These are phyloP conservation scores for Xylaria scruposa DNA, from an alignment of 495 filamentous ascomycete genomes.

Conservation along the genomic window DNA sequence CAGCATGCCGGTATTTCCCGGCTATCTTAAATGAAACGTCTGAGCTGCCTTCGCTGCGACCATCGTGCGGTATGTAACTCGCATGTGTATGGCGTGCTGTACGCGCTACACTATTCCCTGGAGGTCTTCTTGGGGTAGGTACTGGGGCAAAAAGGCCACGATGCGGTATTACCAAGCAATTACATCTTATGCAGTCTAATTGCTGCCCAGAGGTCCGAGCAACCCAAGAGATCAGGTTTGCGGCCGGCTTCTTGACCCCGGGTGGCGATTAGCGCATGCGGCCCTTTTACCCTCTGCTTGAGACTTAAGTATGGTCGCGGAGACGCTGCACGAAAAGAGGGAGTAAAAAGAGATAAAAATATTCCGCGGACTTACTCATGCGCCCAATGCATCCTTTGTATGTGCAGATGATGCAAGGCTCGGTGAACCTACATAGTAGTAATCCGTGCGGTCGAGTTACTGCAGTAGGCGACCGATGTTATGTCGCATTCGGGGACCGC, in stretches of 20 bases:
- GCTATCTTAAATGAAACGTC: constrained; percentile 22
- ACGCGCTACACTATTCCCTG: not conserved
- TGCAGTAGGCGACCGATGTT: not conserved
- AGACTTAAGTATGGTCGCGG: not conserved
- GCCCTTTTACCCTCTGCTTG: not conserved
- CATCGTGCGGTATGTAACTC: constrained; percentile 16
- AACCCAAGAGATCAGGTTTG: constrained; percentile 10
- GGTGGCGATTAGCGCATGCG: constrained; percentile 3
- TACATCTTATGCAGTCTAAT: constrained; percentile 18
- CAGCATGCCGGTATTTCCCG: constrained; percentile 15
- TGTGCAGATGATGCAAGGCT: not conserved
- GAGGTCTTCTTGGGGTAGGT: constrained; percentile 12
- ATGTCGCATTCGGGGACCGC: constrained; percentile 24
- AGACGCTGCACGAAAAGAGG: not conserved
- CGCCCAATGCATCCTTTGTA: not conserved
- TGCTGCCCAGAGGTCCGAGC: constrained; percentile 20
- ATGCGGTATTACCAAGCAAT: constrained; percentile 21
- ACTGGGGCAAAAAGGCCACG: constrained; percentile 3
- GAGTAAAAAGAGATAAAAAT: not conserved
- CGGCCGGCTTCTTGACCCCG: not conserved
- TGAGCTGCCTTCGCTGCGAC: constrained; percentile 1
- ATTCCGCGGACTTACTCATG: not conserved
- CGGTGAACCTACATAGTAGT: not conserved
- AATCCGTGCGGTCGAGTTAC: not conserved
- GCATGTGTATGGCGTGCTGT: constrained; percentile 3